phyloP scores from a whole-genome alignment of 1,139 yeast species.

The Geotrichum macrosporum region DNA sequence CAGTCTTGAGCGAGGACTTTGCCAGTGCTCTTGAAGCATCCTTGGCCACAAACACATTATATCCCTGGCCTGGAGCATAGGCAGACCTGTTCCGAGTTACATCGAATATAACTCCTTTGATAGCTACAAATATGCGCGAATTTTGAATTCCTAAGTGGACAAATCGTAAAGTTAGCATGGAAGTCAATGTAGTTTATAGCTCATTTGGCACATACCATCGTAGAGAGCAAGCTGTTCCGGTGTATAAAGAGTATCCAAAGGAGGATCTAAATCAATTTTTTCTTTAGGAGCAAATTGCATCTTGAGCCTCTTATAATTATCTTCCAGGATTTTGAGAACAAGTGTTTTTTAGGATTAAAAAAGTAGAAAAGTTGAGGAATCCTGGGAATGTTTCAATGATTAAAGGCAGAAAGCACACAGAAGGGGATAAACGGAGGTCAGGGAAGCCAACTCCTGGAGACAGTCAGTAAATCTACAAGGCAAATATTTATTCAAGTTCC shows the following conservation, averaged over 20 bases:
- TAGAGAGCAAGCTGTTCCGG: conserved; percentile 42
- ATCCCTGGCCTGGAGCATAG: conserved; percentile 74
- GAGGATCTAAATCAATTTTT: conserved; percentile 48
- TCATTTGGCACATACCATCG: conserved; percentile 48
- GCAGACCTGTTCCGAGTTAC: conserved; percentile 60
- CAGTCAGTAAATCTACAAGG: too few relatives aligned
- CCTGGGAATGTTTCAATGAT: too few relatives aligned
- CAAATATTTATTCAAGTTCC: too few relatives aligned
- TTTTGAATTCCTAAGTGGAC: conserved; percentile 39
- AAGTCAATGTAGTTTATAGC: not conserved
- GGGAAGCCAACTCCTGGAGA: too few relatives aligned
- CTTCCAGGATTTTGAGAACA: too few relatives aligned
- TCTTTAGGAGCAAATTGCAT: conserved; percentile 44
- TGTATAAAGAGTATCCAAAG: conserved; percentile 44
- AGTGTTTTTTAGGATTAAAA: too few relatives aligned
- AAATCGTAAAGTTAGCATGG: not conserved
- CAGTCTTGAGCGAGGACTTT: conserved; percentile 48
- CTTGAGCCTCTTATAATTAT: too few relatives aligned
- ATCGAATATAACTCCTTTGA: conserved; percentile 72
- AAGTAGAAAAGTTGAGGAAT: too few relatives aligned
- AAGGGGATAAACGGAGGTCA: too few relatives aligned
- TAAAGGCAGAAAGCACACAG: too few relatives aligned
- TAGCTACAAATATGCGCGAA: conserved; percentile 59
- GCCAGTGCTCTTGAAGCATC: conserved; percentile 73
- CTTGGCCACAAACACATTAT: conserved; percentile 67